These are phyloP conservation scores for Papiliotrema fonsecae DNA, from an alignment of 1,284 basidiomycete genomes.

Conservation along the genomic window DNA sequence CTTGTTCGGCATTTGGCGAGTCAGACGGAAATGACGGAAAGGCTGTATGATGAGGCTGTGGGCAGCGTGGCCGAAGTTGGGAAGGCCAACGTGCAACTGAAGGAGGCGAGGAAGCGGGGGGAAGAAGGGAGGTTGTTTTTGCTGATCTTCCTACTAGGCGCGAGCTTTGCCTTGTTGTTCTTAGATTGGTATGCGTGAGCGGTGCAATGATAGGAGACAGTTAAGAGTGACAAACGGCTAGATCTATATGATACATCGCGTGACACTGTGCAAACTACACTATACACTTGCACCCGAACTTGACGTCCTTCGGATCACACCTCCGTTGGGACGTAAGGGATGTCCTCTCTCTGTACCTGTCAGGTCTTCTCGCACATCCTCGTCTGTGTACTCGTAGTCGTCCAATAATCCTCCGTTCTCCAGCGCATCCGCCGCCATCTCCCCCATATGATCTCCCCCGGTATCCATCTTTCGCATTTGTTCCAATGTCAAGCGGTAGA, in stretches of 20 bases:
- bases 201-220: no score
- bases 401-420: constrained; percentile 36
- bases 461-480: constrained; percentile 43
- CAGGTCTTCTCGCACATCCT: constrained; percentile 1
- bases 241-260: no score
- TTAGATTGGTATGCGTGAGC: constrained; percentile 51
- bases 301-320: constrained; percentile 1
- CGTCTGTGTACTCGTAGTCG: constrained; percentile 32
- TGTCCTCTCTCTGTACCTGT: not conserved
- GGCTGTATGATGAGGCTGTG: constrained; percentile 54
- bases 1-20: constrained; percentile 53
- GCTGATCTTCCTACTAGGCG: constrained; percentile 53
- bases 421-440: constrained; percentile 34
- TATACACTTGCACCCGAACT: constrained; percentile 3
- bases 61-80: constrained; percentile 51
- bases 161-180: constrained; percentile 53
- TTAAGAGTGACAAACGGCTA: no score
- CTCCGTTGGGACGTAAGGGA: not conserved
- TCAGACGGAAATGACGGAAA: constrained; percentile 54
- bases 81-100: constrained; percentile 54
- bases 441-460: constrained; percentile 22
- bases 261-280: not conserved
- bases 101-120: constrained; percentile 52
- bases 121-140: constrained; percentile 53
- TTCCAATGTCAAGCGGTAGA: constrained; percentile 44